A percentile compares a stretch with the other conserved stretches of the same genome.
These are phyloP conservation scores for Noccaea bulbosa DNA, from an alignment of 345 rosid species.

Conservation along the genomic window DNA sequence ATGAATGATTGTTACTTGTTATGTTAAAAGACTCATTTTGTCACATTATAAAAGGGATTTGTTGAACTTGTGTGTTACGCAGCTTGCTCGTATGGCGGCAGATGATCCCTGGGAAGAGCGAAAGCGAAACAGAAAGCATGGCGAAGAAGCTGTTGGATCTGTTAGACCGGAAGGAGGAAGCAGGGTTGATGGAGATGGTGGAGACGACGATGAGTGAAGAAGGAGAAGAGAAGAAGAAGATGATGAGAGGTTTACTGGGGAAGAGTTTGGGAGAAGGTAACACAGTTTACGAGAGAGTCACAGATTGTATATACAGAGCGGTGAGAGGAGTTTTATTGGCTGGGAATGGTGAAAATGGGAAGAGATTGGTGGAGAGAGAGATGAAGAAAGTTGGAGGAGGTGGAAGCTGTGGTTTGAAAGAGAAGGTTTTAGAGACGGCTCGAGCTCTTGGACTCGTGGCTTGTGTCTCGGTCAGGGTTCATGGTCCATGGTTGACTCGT, in stretches of 20 bases:
- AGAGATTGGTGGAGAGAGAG: constrained; percentile 58
- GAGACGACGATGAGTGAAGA: constrained; percentile 52
- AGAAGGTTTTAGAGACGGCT: constrained; percentile 64
- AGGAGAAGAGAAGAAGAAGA: constrained; percentile 50
- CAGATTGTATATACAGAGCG: constrained; percentile 65
- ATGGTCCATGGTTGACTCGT: constrained; percentile 66
- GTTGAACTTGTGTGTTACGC: constrained; percentile 18
- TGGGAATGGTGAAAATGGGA: constrained; percentile 59
- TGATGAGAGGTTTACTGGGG: constrained; percentile 68
- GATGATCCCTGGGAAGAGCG: constrained; percentile 52
- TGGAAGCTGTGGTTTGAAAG: constrained; percentile 50
- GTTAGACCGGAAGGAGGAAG: constrained; percentile 56
- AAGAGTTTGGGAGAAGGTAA: constrained; percentile 84
- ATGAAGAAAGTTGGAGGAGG: constrained; percentile 56
- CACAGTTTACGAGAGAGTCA: constrained; percentile 73
- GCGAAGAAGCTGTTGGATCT: constrained; percentile 54
- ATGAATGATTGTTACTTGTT: constrained; percentile 3
- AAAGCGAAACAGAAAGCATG: constrained; percentile 62
- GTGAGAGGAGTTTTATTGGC: constrained; percentile 68
- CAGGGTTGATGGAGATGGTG: constrained; percentile 64
- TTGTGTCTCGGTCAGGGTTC: constrained; percentile 61
- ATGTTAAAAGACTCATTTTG: not conserved
- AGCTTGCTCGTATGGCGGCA: constrained; percentile 89
- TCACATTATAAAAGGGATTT: not conserved
- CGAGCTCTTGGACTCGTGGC: constrained; percentile 68